These are phyloP conservation scores for Pouteria campechiana DNA, from an alignment of 179 eudicot species.

Conservation along the genomic window DNA sequence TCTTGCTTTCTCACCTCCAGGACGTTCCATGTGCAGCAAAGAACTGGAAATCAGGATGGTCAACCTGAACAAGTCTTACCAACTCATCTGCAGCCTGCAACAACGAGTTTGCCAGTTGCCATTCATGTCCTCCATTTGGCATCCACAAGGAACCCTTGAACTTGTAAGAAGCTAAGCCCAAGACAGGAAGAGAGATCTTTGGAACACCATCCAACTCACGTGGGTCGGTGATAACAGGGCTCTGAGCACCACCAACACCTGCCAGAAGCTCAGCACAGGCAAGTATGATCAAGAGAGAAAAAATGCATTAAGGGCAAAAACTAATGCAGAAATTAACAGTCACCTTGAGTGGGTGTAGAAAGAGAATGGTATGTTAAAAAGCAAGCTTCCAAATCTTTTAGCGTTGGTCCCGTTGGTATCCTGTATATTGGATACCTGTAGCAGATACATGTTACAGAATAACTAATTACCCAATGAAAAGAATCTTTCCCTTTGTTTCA, in stretches of 20 bases:
- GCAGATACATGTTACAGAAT: not conserved
- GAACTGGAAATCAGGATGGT: slow-evolving; percentile 84
- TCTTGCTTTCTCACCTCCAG: no score
- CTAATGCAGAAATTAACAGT: not conserved
- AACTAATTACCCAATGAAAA: no score
- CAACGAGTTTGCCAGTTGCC: slow-evolving; percentile 34
- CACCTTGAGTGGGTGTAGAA: slow-evolving; percentile 61
- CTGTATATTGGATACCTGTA: slow-evolving; percentile 92
- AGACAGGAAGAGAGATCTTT: slow-evolving; percentile 56
- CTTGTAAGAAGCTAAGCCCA: slow-evolving; percentile 81
- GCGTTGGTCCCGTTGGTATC: slow-evolving; percentile 74
- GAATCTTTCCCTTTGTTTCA: no score
- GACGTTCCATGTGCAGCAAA: slow-evolving; percentile 51
- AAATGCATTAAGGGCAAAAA: not conserved
- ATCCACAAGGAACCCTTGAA: slow-evolving; percentile 68
- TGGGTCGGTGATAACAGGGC: slow-evolving; percentile 36
- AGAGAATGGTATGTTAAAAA: slow-evolving; percentile 79
- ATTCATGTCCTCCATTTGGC: slow-evolving; percentile 34
- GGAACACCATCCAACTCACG: slow-evolving; percentile 50
- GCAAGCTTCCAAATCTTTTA: slow-evolving; percentile 87
- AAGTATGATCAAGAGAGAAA: not conserved
- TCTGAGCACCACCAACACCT: slow-evolving; percentile 31
- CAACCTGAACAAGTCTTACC: slow-evolving; percentile 47
- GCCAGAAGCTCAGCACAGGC: slow-evolving; percentile 1
- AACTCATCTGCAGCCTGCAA: slow-evolving; percentile 54